Conservation (phyloP, 495 filamentous ascomycete genomes). For the Penicillium roqueforti region DNA sequence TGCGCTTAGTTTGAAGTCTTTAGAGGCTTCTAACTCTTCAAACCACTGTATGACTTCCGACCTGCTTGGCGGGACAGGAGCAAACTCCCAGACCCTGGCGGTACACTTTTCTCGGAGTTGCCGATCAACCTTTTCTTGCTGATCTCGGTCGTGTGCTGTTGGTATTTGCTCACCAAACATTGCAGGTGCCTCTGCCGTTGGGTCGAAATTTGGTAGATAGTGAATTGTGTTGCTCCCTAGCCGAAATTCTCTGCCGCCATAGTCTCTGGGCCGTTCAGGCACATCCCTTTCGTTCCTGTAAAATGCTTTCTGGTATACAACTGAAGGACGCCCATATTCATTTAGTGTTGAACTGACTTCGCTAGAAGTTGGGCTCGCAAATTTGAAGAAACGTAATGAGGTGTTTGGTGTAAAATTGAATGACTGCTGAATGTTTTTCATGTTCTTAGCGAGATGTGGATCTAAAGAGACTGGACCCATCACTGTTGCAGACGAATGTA, state of each 20-base stretch:
- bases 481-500: conserved; percentile 23
- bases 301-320: conserved; percentile 81
- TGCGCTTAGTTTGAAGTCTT: conserved; percentile 1
- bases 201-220: conserved; percentile 76
- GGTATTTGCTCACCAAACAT: conserved; percentile 51
- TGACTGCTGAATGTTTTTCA: conserved; percentile 20
- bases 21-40: conserved; percentile 29
- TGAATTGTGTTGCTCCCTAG: conserved; percentile 69
- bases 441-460: conserved; percentile 23
- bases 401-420: conserved; percentile 28
- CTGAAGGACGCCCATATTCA: conserved; percentile 41
- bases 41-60: conserved; percentile 71
- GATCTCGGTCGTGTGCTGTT: conserved; percentile 42
- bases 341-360: conserved; percentile 31
- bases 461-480: conserved; percentile 10
- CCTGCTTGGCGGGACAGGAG: conserved; percentile 60
- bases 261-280: conserved; percentile 72
- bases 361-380: conserved; percentile 23
- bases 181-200: conserved; percentile 52
- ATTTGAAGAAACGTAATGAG: conserved; percentile 24
- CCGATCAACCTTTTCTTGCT: conserved; percentile 48
- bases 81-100: conserved; percentile 40
- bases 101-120: conserved; percentile 39
- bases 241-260: conserved; percentile 83
- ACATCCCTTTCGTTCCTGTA: conserved; percentile 87